Evolutionary conservation across 2,329 filamentous ascomycete genomes (phyloP), one percentile per base, ranked within the genome.

Genomic region (Penicillium sp.): DNA sequence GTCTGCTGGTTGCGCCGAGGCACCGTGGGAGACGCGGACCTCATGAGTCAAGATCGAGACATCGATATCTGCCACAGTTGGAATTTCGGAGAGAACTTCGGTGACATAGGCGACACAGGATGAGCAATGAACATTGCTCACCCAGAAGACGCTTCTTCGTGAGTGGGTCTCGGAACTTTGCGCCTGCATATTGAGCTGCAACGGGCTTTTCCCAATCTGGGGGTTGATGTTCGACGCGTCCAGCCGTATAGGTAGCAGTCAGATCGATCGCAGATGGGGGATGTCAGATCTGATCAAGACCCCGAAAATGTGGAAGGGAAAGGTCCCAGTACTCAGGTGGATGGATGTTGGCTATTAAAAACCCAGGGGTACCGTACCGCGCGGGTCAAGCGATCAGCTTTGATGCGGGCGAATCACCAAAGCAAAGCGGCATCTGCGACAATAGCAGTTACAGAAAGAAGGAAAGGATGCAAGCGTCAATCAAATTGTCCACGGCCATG

Each of bases 41-140:
- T 75, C 69, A 36, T 78, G 71, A 7, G 71, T 72, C 37, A 78
- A 61, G 27, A 78, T 72, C 17, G 72, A 76, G 49, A 77, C 70
- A 49, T 76, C 71, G 42, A 78, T 63, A 21, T 63, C 56, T 9
- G 55, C 55, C 39, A 76, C 66, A 4, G 73, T 64, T 12, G 62
- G 62, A 4, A 70, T 62, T 34, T 70, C 65, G 0, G 65, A 68
- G 1, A 79, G 64, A n/a, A 77, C 67, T 60, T 75, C 73, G 27
- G 70, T 70, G 40, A 76, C 71, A 58, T 77, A 75, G 39, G 74
- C 65, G 18, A 79, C 74, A 51, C 77, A 79, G 17, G 76, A 78
- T 13, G 75, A 65, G 58, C 77, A 79, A 59, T 79, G 77, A 32
- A 79, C 71, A 52, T 79, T 79, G 51, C 73, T 74, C 43, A 78